These are phyloP conservation scores for Neurospora sp. DNA, from an alignment of 495 filamentous ascomycete species.

Conservation along the genomic window DNA sequence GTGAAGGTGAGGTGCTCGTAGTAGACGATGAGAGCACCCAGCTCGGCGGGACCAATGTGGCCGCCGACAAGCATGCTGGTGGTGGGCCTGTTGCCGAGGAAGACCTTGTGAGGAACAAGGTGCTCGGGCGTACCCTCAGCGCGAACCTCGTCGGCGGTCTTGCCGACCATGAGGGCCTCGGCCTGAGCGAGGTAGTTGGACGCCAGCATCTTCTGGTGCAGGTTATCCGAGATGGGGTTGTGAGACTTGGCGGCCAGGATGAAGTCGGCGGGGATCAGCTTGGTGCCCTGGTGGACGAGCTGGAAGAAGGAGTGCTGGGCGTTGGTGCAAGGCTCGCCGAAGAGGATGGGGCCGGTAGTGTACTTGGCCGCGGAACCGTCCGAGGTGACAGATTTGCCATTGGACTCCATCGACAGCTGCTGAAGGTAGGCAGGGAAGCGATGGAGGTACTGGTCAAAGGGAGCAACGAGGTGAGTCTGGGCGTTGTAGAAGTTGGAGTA, in stretches of 20 bases:
- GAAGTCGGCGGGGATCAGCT: constrained; percentile 97
- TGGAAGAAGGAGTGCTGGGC: constrained; percentile 99
- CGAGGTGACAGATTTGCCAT: constrained; percentile 94
- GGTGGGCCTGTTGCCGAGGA: constrained; percentile 94
- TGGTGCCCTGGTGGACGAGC: constrained; percentile 96
- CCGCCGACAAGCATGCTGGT: constrained; percentile 82
- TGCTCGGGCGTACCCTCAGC: constrained; percentile 72
- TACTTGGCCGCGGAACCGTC: constrained; percentile 88
- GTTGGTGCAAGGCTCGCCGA: constrained; percentile 97
- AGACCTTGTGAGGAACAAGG: constrained; percentile 95
- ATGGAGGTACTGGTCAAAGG: constrained; percentile 98
- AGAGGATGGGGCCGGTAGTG: constrained; percentile 86
- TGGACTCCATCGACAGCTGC: constrained; percentile 99
- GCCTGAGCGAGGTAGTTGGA: constrained; percentile 98
- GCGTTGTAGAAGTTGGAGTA: constrained; percentile 98
- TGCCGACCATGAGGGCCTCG: constrained; percentile 97
- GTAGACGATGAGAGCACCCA: constrained; percentile 94
- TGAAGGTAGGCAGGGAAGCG: constrained; percentile 98
- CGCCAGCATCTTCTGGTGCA: constrained; percentile 97
- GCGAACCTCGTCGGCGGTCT: constrained; percentile 82
- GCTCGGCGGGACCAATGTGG: constrained; percentile 85
- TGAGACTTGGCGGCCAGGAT: constrained; percentile 91
- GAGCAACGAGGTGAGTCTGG: constrained; percentile 93
- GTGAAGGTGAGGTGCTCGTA: constrained; percentile 98
- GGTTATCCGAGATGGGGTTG: constrained; percentile 85